These are phyloP conservation scores for Knufia fluminis DNA, from an alignment of 2,329 filamentous ascomycete species.

Conservation along the genomic window DNA sequence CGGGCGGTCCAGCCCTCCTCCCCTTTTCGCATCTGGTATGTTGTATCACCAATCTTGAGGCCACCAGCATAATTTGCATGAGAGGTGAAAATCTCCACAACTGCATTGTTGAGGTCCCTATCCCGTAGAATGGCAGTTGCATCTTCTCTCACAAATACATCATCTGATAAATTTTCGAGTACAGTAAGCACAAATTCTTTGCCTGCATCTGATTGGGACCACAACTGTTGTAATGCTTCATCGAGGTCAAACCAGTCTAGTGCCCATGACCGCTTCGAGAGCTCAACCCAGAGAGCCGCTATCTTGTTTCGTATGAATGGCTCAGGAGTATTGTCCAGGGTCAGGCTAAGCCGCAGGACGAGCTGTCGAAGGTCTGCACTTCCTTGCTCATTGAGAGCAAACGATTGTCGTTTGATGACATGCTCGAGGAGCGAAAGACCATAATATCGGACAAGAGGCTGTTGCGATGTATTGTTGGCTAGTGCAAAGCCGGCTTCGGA, in stretches of 20 bases:
- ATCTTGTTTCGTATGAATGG: slow-evolving; percentile 86
- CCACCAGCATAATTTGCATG: slow-evolving; percentile 62
- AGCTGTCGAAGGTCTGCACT: slow-evolving; percentile 61
- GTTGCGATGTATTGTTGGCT: slow-evolving; percentile 64
- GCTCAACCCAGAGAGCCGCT: slow-evolving; percentile 86
- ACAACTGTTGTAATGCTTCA: slow-evolving; percentile 66
- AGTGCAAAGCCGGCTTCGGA: slow-evolving; percentile 77
- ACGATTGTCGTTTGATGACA: slow-evolving; percentile 76
- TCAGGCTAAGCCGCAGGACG: slow-evolving; percentile 68
- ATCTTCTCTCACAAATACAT: slow-evolving; percentile 87
- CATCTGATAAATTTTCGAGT: slow-evolving; percentile 85
- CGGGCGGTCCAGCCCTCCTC: slow-evolving; percentile 81
- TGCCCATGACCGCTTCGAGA: slow-evolving; percentile 90
- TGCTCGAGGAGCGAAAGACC: slow-evolving; percentile 86
- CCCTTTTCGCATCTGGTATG: slow-evolving; percentile 62
- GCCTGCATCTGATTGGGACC: slow-evolving; percentile 55
- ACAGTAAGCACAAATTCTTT: slow-evolving; percentile 84
- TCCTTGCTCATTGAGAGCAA: slow-evolving; percentile 61
- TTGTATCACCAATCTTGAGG: slow-evolving; percentile 60
- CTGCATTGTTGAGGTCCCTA: slow-evolving; percentile 73
- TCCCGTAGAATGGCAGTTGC: slow-evolving; percentile 73
- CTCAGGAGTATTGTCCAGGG: slow-evolving; percentile 62
- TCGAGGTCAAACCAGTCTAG: slow-evolving; percentile 95
- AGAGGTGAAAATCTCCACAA: slow-evolving; percentile 90
- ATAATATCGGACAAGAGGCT: slow-evolving; percentile 81